phyloP scores from a whole-genome alignment of 352 stramenopile genomes.

The Thalassiosira mediterranea region DNA sequence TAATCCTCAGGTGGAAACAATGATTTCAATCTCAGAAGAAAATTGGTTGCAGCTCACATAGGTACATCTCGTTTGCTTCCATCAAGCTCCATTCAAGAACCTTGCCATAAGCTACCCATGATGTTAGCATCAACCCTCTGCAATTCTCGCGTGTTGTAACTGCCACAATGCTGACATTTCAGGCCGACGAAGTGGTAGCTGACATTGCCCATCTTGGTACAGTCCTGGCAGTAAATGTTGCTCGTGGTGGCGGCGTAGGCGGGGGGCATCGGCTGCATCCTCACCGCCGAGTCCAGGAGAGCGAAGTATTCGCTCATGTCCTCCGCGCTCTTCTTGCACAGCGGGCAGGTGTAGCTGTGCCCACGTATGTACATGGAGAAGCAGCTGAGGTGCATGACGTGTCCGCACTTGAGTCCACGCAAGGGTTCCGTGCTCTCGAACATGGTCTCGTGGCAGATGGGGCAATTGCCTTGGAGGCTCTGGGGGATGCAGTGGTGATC shows the following conservation, averaged over 20 bases:
- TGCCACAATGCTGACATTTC: slow-evolving; percentile 82
- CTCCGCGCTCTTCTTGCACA: slow-evolving; percentile 93
- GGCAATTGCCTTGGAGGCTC: slow-evolving; percentile 93
- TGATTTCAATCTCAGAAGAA: too few relatives aligned
- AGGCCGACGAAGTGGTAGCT: slow-evolving; percentile 84
- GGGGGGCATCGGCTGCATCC: slow-evolving; percentile 83
- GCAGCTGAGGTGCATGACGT: slow-evolving; percentile 96
- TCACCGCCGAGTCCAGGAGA: slow-evolving; percentile 73
- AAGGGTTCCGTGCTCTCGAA: slow-evolving; percentile 95
- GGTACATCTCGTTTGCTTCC: too few relatives aligned
- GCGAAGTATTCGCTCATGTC: slow-evolving; percentile 90
- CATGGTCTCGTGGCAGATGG: slow-evolving; percentile 94
- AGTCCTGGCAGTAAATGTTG: slow-evolving; percentile 86
- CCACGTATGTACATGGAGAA: slow-evolving; percentile 93
- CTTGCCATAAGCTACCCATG: slow-evolving; percentile 11
- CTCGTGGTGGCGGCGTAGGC: slow-evolving; percentile 66
- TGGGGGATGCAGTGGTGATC: slow-evolving; percentile 93
- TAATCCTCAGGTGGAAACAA: too few relatives aligned
- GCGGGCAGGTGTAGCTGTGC: slow-evolving; percentile 91
- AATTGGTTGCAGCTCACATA: too few relatives aligned
- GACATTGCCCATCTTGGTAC: slow-evolving; percentile 73
- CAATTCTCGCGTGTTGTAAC: slow-evolving; percentile 84
- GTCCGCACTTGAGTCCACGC: slow-evolving; percentile 92
- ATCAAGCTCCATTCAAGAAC: slow-evolving; percentile 1
- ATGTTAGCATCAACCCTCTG: slow-evolving; percentile 54